Evolutionary conservation across 352 stramenopile species (phyloP).

Genomic region (Thraustochytrium aureum): DNA sequence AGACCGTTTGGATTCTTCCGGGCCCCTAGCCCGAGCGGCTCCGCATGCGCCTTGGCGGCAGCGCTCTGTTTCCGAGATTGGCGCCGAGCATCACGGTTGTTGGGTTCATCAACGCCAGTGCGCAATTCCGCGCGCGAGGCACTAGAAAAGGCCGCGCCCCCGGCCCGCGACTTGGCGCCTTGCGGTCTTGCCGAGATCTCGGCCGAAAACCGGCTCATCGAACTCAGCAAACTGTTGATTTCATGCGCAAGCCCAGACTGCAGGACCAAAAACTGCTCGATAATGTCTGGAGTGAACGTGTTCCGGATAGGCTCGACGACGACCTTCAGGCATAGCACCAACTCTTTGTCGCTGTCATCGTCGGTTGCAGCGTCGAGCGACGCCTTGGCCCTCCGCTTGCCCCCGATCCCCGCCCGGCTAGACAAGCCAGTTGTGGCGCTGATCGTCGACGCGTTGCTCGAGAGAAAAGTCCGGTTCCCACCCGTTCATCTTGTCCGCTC

Average conservation of each 20-base stretch:
- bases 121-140: too few species aligned
- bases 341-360: too few species aligned
- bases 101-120: too few species aligned
- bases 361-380: too few species aligned
- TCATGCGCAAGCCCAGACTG: conserved; percentile 35
- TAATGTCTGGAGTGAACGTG: conserved; percentile 41
- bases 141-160: neutral
- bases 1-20: neutral
- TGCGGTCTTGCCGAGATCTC: neutral
- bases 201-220: conserved; percentile 9
- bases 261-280: conserved; percentile 47
- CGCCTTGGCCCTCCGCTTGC: too few species aligned
- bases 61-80: too few species aligned
- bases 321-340: conserved; percentile 28
- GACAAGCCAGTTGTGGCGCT: too few species aligned
- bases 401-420: too few species aligned
- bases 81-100: too few species aligned
- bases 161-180: neutral
- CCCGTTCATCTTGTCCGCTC: neutral
- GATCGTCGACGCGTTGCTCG: neutral
- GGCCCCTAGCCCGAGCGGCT: neutral
- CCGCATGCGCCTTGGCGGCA: too few species aligned
- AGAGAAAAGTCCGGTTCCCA: neutral
- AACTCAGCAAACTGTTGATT: conserved; percentile 38
- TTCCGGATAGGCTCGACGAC: conserved; percentile 50